Base-by-base conservation (phyloP, 495 filamentous ascomycete species). In the Lophium mytilinum region DNA sequence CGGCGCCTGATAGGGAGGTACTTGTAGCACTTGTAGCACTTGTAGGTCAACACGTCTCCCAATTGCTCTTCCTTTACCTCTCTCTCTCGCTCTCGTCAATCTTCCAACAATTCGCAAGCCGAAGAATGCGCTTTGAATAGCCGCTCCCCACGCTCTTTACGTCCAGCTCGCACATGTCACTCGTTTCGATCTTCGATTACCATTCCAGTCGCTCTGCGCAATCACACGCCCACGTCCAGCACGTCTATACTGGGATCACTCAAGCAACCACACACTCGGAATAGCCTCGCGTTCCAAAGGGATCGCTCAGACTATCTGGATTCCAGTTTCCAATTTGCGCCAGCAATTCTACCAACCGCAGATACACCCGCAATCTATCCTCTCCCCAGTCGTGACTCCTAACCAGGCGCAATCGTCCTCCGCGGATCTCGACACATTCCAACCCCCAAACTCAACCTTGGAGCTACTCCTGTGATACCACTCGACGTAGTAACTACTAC, bases 121-220 rank as follows among this genome's bases (percentile, higher is more conserved):
- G 8, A 48, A 30, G 45, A 49, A 56, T 47, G 57, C 61, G 56
- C 61, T 52, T 59, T 58, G 61, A 58, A 50, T 47, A 34, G 56
- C 56, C 60, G 56, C 35, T 54, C n/a, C 17, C 17, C 50, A 14
- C 40, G 6, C 48, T 42, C 41, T 50, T 34, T 15, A 35, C 51
- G 12, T 53, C 36, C 35, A 37, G 10, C 9, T 52, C 53, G 15
- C 54, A 37, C 34, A 34, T 54, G 33, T 30, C 19, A 39, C 33
- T 19, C 50, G 7, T 52, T 37, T 52, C 49, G 65, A 36, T 64
- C 53, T 45, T 48, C 59, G 40, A 61, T 17, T 33, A 46, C 53
- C 53, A 64, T 58, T 52, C 24, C 46, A 24, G 55, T 53, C 33
- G 24, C 40, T 56, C 8, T 35, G 41, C 10, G 19, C 10, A 36